These are phyloP conservation scores for Nadsonia starkeyi-henricii DNA, from an alignment of 1,139 yeast species.

Conservation along the genomic window DNA sequence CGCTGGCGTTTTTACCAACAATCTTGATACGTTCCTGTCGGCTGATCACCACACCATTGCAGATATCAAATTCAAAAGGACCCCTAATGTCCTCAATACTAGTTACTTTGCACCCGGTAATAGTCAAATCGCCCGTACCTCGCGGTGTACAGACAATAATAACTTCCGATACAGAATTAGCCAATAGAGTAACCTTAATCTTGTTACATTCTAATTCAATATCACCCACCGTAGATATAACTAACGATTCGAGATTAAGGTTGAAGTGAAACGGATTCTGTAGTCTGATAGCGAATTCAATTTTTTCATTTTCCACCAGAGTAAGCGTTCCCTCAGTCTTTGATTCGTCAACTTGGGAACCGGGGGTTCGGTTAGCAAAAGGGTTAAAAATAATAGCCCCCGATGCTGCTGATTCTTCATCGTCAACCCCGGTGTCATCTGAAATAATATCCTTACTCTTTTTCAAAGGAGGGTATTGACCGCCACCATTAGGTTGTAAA, in stretches of 20 bases:
- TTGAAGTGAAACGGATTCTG: constrained; percentile 76
- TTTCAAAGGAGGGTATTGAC: neutral
- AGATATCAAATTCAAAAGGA: neutral
- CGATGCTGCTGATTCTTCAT: neutral
- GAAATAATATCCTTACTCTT: neutral
- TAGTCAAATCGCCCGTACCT: constrained; percentile 27
- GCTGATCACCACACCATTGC: neutral
- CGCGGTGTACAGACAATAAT: constrained; percentile 33
- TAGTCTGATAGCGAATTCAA: constrained; percentile 34
- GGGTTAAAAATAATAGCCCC: constrained; percentile 19
- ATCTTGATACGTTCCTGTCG: neutral
- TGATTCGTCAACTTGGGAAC: neutral
- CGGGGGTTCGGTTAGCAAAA: constrained; percentile 10
- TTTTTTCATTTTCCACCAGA: constrained; percentile 17
- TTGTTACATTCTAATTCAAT: constrained; percentile 14
- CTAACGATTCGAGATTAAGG: constrained; percentile 21
- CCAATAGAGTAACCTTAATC: constrained; percentile 24
- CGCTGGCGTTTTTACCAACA: constrained; percentile 3
- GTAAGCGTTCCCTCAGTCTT: constrained; percentile 2
- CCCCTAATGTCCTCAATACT: constrained; percentile 16
- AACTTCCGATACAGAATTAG: constrained; percentile 29
- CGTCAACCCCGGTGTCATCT: neutral
- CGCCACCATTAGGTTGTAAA: constrained; percentile 17
- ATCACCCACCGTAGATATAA: constrained; percentile 7
- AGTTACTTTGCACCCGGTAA: constrained; percentile 33